These are phyloP conservation scores for Colletotrichum tropicale DNA, from an alignment of 2,329 filamentous ascomycete species.

Conservation along the genomic window DNA sequence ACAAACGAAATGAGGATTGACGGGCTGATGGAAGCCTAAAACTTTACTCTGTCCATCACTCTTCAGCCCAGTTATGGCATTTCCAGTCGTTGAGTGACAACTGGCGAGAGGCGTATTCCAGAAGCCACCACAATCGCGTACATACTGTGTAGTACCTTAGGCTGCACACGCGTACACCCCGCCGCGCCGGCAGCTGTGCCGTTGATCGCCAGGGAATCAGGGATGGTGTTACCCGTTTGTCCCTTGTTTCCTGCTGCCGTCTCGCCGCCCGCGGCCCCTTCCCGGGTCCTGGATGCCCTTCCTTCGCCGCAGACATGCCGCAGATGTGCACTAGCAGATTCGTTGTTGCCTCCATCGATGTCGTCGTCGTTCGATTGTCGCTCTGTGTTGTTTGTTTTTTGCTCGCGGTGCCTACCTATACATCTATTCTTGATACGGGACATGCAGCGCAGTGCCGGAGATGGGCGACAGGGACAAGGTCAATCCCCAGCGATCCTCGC, in stretches of 20 bases:
- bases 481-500: constrained; percentile 18
- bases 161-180: constrained; percentile 9
- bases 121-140: background rate
- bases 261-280: background rate
- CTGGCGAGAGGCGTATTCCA: background rate
- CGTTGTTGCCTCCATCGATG: background rate
- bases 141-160: background rate
- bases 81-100: background rate
- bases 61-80: background rate
- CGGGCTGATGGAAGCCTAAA: background rate
- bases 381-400: background rate
- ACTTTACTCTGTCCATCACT: background rate
- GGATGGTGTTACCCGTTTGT: background rate
- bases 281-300: background rate
- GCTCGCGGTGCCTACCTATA: background rate
- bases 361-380: background rate
- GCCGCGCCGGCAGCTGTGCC: constrained; percentile 16
- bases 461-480: constrained; percentile 1
- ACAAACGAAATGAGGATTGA: constrained; percentile 15
- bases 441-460: background rate
- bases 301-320: background rate
- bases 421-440: background rate
- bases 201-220: constrained; percentile 12
- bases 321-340: background rate
- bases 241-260: background rate